Percentiles rank a stretch among this genome's conserved stretches.
Evolutionary conservation across 2,329 filamentous ascomycete species (phyloP).

Genomic region (Tolypocladium ovalisporum): DNA sequence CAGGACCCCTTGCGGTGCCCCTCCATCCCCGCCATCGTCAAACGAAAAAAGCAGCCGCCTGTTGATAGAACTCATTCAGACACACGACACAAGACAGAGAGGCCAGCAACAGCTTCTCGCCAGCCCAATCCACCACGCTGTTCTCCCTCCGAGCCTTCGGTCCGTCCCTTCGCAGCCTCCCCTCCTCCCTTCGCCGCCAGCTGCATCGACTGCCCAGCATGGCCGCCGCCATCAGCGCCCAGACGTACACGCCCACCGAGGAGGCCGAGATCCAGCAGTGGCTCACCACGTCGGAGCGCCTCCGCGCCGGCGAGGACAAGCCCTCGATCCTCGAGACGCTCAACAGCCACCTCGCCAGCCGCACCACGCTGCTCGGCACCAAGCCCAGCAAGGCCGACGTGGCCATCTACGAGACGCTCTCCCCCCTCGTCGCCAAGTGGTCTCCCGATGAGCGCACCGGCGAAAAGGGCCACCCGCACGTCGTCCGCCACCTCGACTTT

Average conservation of each 20-base stretch:
- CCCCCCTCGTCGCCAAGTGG: slow-evolving; percentile 70
- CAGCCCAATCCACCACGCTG: slow-evolving; percentile 24
- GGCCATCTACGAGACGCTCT: slow-evolving; percentile 69
- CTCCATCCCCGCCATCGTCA: slow-evolving; percentile 6
- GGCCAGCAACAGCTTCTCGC: slow-evolving; percentile 1
- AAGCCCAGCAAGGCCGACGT: slow-evolving; percentile 86
- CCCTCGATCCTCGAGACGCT: slow-evolving; percentile 64
- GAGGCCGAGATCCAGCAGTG: slow-evolving; percentile 83
- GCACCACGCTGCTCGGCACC: slow-evolving; percentile 77
- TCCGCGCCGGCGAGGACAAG: slow-evolving; percentile 46
- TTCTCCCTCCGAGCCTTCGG: slow-evolving; percentile 27
- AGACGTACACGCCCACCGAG: slow-evolving; percentile 67
- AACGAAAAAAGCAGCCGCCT: too few relatives aligned
- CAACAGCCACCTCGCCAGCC: slow-evolving; percentile 78
- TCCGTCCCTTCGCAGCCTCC: slow-evolving; percentile 22
- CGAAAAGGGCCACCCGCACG: slow-evolving; percentile 78
- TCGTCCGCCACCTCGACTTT: slow-evolving; percentile 87
- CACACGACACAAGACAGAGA: not conserved
- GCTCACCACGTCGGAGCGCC: slow-evolving; percentile 65
- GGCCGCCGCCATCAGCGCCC: slow-evolving; percentile 51
- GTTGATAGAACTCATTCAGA: not conserved
- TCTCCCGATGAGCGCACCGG: slow-evolving; percentile 78
- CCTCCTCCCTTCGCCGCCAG: slow-evolving; percentile 20
- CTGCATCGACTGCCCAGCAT: slow-evolving; percentile 38
- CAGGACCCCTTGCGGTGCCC: not conserved